phyloP scores from a whole-genome alignment of 495 filamentous ascomycete species.

The Coniosporium apollinis region DNA sequence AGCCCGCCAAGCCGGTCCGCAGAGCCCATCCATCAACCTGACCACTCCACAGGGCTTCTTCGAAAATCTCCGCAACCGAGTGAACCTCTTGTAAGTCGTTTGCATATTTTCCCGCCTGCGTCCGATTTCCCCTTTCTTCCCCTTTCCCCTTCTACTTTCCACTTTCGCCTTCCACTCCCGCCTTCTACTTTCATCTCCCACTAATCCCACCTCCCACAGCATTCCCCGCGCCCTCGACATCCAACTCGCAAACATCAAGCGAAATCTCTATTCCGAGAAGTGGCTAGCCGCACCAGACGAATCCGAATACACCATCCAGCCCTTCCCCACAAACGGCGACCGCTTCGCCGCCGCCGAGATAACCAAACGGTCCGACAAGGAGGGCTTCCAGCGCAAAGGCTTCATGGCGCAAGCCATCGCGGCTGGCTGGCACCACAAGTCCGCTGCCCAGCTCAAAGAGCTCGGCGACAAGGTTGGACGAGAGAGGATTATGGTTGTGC shows the following conservation, averaged over 20 bases:
- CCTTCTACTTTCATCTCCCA: too few species aligned
- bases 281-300: conserved; percentile 49
- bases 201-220: too few species aligned
- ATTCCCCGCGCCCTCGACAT: conserved; percentile 49
- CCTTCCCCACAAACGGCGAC: conserved; percentile 59
- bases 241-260: conserved; percentile 35
- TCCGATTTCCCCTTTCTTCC: too few species aligned
- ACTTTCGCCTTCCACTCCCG: neutral
- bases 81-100: conserved; percentile 40
- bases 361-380: conserved; percentile 38
- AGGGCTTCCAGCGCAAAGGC: conserved; percentile 41
- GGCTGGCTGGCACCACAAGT: conserved; percentile 65
- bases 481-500: conserved; percentile 54
- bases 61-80: conserved; percentile 51
- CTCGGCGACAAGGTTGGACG: conserved; percentile 51
- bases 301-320: conserved; percentile 24
- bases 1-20: conserved; percentile 31
- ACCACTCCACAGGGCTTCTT: conserved; percentile 34
- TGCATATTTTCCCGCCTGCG: conserved; percentile 1
- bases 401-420: conserved; percentile 66
- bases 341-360: conserved; percentile 65
- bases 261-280: conserved; percentile 38
- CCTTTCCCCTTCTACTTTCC: neutral
- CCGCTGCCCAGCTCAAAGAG: conserved; percentile 38
- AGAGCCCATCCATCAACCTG: conserved; percentile 48